These are phyloP conservation scores for Zygnema circumcarinatum DNA, from an alignment of 139 green algal genomes.

Conservation along the genomic window DNA sequence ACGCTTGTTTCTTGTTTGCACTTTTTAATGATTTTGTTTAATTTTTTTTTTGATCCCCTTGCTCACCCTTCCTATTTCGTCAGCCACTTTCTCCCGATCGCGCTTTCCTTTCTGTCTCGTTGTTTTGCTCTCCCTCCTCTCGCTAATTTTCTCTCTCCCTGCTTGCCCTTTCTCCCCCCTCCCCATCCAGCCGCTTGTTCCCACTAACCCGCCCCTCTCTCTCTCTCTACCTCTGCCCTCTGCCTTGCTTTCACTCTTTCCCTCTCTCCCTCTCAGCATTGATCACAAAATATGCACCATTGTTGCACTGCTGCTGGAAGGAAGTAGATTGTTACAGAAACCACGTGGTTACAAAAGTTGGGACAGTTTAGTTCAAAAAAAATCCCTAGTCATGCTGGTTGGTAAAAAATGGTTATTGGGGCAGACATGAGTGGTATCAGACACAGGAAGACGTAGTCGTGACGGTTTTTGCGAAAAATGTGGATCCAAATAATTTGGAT, in stretches of 20 bases:
- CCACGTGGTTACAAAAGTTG: neutral
- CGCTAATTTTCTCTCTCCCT: no score
- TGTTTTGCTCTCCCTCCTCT: no score
- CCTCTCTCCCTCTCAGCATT: neutral
- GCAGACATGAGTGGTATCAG: constrained; percentile 60
- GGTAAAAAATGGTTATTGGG: neutral
- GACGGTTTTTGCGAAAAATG: constrained; percentile 46
- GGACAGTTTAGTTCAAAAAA: neutral
- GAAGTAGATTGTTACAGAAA: neutral
- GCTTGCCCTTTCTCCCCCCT: no score
- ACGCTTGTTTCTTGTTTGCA: neutral
- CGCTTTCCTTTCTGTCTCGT: no score
- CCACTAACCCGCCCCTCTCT: no score
- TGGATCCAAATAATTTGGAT: constrained; percentile 37
- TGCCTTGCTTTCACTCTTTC: no score
- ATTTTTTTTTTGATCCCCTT: neutral
- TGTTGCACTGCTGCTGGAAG: neutral
- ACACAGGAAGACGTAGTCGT: constrained; percentile 41
- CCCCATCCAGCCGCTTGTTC: no score
- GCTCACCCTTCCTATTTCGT: no score
- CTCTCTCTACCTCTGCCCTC: no score
- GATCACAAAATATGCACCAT: neutral
- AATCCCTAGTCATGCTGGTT: neutral
- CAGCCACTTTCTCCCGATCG: no score
- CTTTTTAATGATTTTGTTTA: neutral